Percentiles rank a stretch among this genome's conserved stretches.
phyloP scores from a whole-genome alignment of 768 basidiomycete species.

The Paxillus involutus region DNA sequence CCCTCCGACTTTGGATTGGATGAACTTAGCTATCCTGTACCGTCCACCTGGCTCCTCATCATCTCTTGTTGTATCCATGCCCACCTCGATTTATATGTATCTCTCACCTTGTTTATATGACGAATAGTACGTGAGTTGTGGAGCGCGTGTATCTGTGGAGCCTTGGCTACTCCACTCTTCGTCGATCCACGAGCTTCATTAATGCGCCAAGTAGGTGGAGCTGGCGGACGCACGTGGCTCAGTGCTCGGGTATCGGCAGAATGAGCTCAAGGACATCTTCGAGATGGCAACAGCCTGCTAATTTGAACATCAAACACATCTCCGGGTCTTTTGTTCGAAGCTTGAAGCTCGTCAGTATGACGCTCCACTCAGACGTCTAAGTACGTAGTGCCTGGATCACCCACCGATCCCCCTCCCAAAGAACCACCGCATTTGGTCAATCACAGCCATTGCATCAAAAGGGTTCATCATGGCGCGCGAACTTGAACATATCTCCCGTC shows the following conservation, averaged over 20 bases:
- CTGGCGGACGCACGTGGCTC: too few relatives aligned
- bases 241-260: too few relatives aligned
- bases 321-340: too few relatives aligned
- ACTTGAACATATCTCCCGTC: neutral
- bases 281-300: too few relatives aligned
- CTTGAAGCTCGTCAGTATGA: neutral
- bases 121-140: neutral
- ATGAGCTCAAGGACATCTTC: too few relatives aligned
- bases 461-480: neutral
- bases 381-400: conserved; percentile 1
- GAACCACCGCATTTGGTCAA: neutral
- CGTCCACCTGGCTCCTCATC: too few relatives aligned
- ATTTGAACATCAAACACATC: too few relatives aligned
- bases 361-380: neutral
- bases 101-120: too few relatives aligned
- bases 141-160: neutral
- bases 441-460: neutral
- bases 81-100: conserved; percentile 3
- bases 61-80: conserved; percentile 5
- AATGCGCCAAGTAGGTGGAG: too few relatives aligned
- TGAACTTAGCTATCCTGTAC: too few relatives aligned
- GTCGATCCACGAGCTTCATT: neutral
- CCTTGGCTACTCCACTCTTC: conserved; percentile 3
- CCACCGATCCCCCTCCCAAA: conserved; percentile 9
- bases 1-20: too few relatives aligned